These are phyloP conservation scores for Dactylonectria estremocensis DNA, from an alignment of 2,329 filamentous ascomycete species.

Conservation along the genomic window DNA sequence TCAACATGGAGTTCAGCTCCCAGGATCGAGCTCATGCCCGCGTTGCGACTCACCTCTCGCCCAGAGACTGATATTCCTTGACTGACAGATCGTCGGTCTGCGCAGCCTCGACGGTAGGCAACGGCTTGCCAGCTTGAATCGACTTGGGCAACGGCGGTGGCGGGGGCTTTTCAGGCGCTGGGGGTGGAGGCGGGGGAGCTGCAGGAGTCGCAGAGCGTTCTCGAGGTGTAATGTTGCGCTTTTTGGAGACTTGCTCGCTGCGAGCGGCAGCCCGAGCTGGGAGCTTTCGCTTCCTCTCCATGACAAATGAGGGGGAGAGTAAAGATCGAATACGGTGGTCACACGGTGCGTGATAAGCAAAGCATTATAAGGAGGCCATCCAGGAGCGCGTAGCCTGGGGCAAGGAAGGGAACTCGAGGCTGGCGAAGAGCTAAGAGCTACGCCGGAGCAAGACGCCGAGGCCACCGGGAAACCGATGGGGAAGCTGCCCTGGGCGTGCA, in stretches of 20 bases:
- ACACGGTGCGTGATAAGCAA: slow-evolving; percentile 40
- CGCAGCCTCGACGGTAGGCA: slow-evolving; percentile 78
- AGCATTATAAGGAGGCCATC: slow-evolving; percentile 53
- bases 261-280: slow-evolving; percentile 74
- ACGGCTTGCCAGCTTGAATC: slow-evolving; percentile 75
- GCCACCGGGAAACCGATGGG: slow-evolving; percentile 9
- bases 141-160: slow-evolving; percentile 71
- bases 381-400: slow-evolving; percentile 44
- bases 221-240: slow-evolving; percentile 70
- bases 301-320: slow-evolving; percentile 48
- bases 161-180: slow-evolving; percentile 50
- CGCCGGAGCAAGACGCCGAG: slow-evolving; percentile 10
- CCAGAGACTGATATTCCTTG: slow-evolving; percentile 80
- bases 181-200: slow-evolving; percentile 54
- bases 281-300: slow-evolving; percentile 78
- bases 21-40: slow-evolving; percentile 1
- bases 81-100: slow-evolving; percentile 75
- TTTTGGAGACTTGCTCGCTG: slow-evolving; percentile 73
- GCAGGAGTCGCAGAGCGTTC: slow-evolving; percentile 66
- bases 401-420: slow-evolving; percentile 17
- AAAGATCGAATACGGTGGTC: slow-evolving; percentile 37
- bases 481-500: slow-evolving; percentile 3
- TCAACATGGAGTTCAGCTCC: slow-evolving; percentile 33
- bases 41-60: slow-evolving; percentile 72
- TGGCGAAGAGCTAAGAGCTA: slow-evolving; percentile 10